Base-by-base conservation (phyloP, 108 stramenopile genomes). In the Nitzschia sp. region DNA sequence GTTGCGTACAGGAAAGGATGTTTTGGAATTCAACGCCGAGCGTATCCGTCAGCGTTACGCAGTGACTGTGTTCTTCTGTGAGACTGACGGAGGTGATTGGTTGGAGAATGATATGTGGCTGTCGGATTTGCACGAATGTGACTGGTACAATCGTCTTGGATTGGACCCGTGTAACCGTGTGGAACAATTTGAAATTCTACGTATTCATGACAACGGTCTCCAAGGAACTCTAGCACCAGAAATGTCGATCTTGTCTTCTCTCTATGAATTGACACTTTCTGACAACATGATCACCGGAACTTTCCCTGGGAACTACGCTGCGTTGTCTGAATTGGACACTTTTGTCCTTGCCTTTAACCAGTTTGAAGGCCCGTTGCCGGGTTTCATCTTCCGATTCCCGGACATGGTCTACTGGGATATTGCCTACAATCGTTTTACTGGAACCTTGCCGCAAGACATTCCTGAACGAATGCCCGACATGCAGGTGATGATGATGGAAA, bases 321-420 rank as follows among this genome's bases (percentile, higher is more conserved):
- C 57, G 31, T 59, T 81, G 46, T 47, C 64, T 2, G 71, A 76
- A 58, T 50, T 81, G 38, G 80, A 81, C 47, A 81, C 80, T 29
- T 46, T 81, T 50, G 63, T 66, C 2, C 52, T 81, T 21, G 69
- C 80, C 25, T 76, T 81, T 34, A 89, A 89, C 52, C 58, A 71
- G 22, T 76, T 89, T 53, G 74, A 75, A 21, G 79, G 81, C 15
- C 54, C 73, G 19, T 80, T 89, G 41, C 88, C 88, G 30, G 73
- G 38, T 23, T 80, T 69, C 58, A 67, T 79, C 34, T 81, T 62
- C 53, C 76, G 63, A 9, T 81, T 38, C 61, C 68, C 76, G 25
- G 80, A 81, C 47, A 81, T 81, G 80, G 71, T 72, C 1, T 75
- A 82, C 62, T 48, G 73, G 63, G 77, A 82, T 45, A 33, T 78